Evolutionary conservation across 805 yeast species (phyloP).

Genomic region (Kuraishia piskuri): DNA sequence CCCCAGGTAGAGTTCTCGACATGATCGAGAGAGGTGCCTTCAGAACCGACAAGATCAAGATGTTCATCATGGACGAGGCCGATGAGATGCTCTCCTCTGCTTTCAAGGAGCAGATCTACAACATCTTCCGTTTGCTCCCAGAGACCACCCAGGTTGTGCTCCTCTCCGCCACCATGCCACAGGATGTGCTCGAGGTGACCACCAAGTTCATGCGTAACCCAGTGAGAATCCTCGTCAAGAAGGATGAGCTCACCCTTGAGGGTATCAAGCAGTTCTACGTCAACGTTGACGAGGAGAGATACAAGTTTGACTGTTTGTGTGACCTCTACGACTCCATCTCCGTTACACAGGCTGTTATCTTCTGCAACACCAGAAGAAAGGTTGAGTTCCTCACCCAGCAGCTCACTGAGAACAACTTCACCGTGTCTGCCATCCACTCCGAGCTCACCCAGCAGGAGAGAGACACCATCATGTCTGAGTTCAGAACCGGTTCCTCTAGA

Average conservation of each 20-base stretch:
- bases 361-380: slow-evolving; percentile 94
- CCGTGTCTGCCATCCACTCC: slow-evolving; percentile 94
- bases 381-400: slow-evolving; percentile 85
- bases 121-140: slow-evolving; percentile 80
- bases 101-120: slow-evolving; percentile 92
- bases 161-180: slow-evolving; percentile 90
- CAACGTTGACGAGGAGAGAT: slow-evolving; percentile 85
- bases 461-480: slow-evolving; percentile 91
- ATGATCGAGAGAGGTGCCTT: slow-evolving; percentile 80
- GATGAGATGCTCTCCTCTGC: slow-evolving; percentile 92
- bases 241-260: slow-evolving; percentile 88
- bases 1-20: slow-evolving; percentile 94
- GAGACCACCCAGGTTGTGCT: slow-evolving; percentile 85
- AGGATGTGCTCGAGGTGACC: slow-evolving; percentile 87
- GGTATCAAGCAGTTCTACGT: slow-evolving; percentile 91
- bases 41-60: slow-evolving; percentile 67
- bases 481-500: slow-evolving; percentile 88
- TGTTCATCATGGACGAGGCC: slow-evolving; percentile 92
- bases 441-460: slow-evolving; percentile 95
- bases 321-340: slow-evolving; percentile 93
- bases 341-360: slow-evolving; percentile 95
- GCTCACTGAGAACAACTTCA: slow-evolving; percentile 73
- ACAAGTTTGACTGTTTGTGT: slow-evolving; percentile 90
- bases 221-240: slow-evolving; percentile 85
- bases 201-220: slow-evolving; percentile 90